Base-by-base conservation (phyloP, 2,329 filamentous ascomycete genomes). In the Diplodia intermedia region DNA sequence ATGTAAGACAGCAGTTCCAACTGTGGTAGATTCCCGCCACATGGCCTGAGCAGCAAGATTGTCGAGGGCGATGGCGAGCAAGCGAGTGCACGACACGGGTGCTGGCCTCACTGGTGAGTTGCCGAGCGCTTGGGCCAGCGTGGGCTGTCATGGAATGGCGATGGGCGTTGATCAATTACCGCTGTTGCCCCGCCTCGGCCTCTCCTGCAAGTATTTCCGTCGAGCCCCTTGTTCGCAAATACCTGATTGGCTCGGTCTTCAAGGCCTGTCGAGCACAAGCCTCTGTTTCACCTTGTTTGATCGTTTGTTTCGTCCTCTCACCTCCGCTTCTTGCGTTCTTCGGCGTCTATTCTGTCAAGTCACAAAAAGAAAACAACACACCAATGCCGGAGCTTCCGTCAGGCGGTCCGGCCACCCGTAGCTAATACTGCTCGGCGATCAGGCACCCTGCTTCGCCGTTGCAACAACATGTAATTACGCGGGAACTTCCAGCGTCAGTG, bases 221-320 rank as follows among this genome's bases (percentile, higher is more conserved):
- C 7, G 8, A 47, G 8, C 18, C 9, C 9, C 7, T 43, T n/a
- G n/a, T 23, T 33, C 43, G 18, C 9, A 18, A 15, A 38, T 4
- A 23, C 20, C 33, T 38, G 3, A 62, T 49, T 50, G 43, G 60
- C 12, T 33, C 11, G 43, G 6, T 15, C 23, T 29, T 3, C 20
- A 11, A 36, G 9, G 60, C 60, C 38, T 36, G 29, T 36, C 12
- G 18, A 5, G 12, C 7, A 63, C 60, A 63, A 63, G 47, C 60
- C 47, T 63, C 29, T 29, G 60, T 63, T 63, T 63, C 47, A 63
- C 23, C 9, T 15, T 36, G 57, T 62, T 62, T 62, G 57, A 20
- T 31, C 47, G 7, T 4, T 52, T 12, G 60, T 23, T 38, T 63
- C 47, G 56, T 47, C 43, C 43, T 47, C 43, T 20, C 1, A 38